These are phyloP conservation scores for Phylloporus rhodoxanthus DNA, from an alignment of 768 basidiomycete genomes.

Conservation along the genomic window DNA sequence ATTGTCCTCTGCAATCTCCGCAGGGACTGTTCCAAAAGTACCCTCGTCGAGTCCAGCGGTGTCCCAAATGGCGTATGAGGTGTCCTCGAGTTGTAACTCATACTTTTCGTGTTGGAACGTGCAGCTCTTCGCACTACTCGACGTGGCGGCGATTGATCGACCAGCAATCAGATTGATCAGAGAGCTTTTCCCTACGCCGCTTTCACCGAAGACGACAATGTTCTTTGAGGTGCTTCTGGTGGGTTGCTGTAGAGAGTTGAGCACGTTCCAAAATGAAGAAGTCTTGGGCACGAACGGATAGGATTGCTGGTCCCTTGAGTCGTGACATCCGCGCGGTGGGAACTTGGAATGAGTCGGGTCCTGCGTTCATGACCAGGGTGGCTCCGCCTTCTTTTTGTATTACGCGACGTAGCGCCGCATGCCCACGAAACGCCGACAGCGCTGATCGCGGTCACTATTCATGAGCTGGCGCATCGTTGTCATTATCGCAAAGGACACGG, in stretches of 20 bases:
- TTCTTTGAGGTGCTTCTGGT: conserved; percentile 16
- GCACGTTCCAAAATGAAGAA: not conserved
- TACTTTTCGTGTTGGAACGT: conserved; percentile 30
- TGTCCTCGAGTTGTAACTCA: conserved; percentile 22
- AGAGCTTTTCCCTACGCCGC: conserved; percentile 37
- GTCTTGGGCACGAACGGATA: conserved; percentile 12
- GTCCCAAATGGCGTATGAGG: conserved; percentile 30
- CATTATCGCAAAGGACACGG: no score
- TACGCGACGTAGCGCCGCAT: conserved; percentile 6
- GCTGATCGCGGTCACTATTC: conserved; percentile 3
- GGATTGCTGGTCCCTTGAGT: conserved; percentile 10
- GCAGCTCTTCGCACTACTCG: conserved; percentile 30
- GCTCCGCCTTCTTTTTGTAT: conserved; percentile 13
- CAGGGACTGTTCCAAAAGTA: conserved; percentile 24
- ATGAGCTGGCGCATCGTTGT: no score
- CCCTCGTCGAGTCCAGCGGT: conserved; percentile 38
- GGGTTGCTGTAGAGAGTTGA: conserved; percentile 8
- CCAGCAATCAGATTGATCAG: conserved; percentile 37
- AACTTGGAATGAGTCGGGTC: conserved; percentile 8
- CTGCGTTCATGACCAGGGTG: conserved; percentile 3
- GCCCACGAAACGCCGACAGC: conserved; percentile 19
- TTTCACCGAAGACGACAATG: conserved; percentile 26
- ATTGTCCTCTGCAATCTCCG: conserved; percentile 26
- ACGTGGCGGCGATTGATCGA: conserved; percentile 34
- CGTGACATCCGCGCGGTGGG: conserved; percentile 20